A percentile compares a stretch with the other conserved stretches of the same genome.
Evolutionary conservation across 2,329 filamentous ascomycete genomes (phyloP).

Genomic region (Trichoderma oligosporum): DNA sequence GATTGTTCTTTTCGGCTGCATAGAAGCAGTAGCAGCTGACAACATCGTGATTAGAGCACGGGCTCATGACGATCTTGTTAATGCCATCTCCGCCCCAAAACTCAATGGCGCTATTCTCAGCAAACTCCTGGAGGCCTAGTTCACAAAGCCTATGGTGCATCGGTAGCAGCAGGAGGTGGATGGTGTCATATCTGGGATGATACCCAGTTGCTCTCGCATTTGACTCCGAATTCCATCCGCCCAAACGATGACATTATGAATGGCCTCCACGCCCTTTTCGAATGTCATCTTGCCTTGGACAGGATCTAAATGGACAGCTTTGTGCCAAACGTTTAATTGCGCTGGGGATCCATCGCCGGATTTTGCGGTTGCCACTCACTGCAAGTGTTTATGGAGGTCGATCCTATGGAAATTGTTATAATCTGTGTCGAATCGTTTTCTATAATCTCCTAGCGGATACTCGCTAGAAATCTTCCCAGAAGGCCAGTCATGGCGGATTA

Average conservation of each 20-base stretch:
- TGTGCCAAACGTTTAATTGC: slow-evolving; percentile 51
- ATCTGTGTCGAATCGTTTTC: slow-evolving; percentile 55
- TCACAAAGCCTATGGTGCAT: slow-evolving; percentile 53
- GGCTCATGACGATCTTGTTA: slow-evolving; percentile 62
- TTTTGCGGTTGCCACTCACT: slow-evolving; percentile 49
- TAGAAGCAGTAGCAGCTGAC: slow-evolving; percentile 67
- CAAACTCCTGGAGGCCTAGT: slow-evolving; percentile 56
- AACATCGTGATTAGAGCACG: slow-evolving; percentile 58
- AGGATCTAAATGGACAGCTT: slow-evolving; percentile 47
- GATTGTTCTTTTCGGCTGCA: slow-evolving; percentile 54
- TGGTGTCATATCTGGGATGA: slow-evolving; percentile 50
- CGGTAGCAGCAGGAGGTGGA: slow-evolving; percentile 57
- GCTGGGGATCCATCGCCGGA: slow-evolving; percentile 50
- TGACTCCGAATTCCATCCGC: slow-evolving; percentile 61
- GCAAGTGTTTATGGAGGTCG: slow-evolving; percentile 60
- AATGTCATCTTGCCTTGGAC: slow-evolving; percentile 47
- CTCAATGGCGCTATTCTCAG: slow-evolving; percentile 53
- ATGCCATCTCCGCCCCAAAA: slow-evolving; percentile 62
- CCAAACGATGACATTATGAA: slow-evolving; percentile 55
- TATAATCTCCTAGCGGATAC: slow-evolving; percentile 58
- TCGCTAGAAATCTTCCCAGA: slow-evolving; percentile 57
- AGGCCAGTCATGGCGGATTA: slow-evolving; percentile 62
- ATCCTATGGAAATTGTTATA: slow-evolving; percentile 64
- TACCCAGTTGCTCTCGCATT: slow-evolving; percentile 53
- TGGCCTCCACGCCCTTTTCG: slow-evolving; percentile 43